Conservation (phyloP, 108 stramenopile genomes). For the Cyclotella choctawhatcheeana region DNA sequence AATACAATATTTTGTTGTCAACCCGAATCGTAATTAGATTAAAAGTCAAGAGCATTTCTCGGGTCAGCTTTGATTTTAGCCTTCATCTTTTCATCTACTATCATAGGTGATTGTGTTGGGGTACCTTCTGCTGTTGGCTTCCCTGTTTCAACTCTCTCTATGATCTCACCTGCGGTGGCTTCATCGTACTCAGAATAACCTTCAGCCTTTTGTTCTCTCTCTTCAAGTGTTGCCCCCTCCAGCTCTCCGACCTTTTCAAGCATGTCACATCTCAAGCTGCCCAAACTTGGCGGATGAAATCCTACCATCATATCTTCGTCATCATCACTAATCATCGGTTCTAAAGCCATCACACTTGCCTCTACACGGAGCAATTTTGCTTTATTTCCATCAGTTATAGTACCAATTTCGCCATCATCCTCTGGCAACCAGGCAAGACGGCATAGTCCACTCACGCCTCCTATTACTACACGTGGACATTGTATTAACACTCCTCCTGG, state of each 20-base stretch:
- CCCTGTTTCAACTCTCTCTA: constrained; percentile 4
- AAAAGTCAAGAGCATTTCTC: constrained; percentile 52
- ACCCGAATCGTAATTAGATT: no score
- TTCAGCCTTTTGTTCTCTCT: constrained; percentile 41
- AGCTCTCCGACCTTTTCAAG: constrained; percentile 79
- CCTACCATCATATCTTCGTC: constrained; percentile 74
- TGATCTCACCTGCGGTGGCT: constrained; percentile 1
- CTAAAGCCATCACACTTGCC: constrained; percentile 79
- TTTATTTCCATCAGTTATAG: constrained; percentile 37
- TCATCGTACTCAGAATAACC: constrained; percentile 27
- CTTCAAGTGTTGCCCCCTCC: constrained; percentile 52
- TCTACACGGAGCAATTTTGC: constrained; percentile 71
- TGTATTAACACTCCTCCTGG: constrained; percentile 78
- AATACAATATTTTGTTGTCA: no score
- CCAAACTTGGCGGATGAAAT: constrained; percentile 79
- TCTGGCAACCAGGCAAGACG: constrained; percentile 85
- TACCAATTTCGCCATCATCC: constrained; percentile 60
- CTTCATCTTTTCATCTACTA: constrained; percentile 26
- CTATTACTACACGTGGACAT: constrained; percentile 69
- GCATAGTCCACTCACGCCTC: constrained; percentile 63
- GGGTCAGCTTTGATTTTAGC: constrained; percentile 45
- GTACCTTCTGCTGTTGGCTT: constrained; percentile 1
- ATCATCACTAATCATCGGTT: constrained; percentile 73
- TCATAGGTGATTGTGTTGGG: constrained; percentile 23
- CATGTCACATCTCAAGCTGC: constrained; percentile 79